These are phyloP conservation scores for Chloropicon primus DNA, from an alignment of 139 green algal genomes.

Conservation along the genomic window DNA sequence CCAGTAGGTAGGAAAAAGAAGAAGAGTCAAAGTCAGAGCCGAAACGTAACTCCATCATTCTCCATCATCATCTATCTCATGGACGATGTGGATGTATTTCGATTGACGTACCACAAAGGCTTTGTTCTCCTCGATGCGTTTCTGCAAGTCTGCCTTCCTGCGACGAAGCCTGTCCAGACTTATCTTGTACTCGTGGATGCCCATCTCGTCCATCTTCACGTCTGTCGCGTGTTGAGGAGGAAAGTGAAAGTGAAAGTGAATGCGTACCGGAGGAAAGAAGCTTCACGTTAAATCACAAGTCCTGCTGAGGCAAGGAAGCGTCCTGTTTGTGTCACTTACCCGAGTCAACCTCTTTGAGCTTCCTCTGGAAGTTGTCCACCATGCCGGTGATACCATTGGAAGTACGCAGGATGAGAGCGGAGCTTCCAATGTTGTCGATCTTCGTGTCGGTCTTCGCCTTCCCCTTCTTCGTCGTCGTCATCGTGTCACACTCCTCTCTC, in stretches of 20 bases:
- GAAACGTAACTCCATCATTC: background rate
- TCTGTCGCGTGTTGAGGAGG: conserved; percentile 31
- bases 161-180: conserved; percentile 23
- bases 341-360: background rate
- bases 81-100: conserved; percentile 28
- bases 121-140: conserved; percentile 19
- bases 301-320: no score
- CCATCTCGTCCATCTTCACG: conserved; percentile 34
- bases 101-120: background rate
- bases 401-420: background rate
- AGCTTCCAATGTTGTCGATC: background rate
- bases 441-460: background rate
- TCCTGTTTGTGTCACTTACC: no score
- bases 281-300: no score
- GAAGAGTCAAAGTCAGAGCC: background rate
- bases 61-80: conserved; percentile 1
- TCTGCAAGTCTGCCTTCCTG: conserved; percentile 24
- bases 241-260: background rate
- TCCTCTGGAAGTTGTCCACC: background rate
- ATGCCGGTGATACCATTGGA: background rate
- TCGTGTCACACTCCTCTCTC: background rate
- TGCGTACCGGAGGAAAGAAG: no score
- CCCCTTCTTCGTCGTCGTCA: background rate
- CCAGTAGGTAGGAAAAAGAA: background rate
- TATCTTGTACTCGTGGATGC: conserved; percentile 36